Evolutionary conservation across 208 protist genomes (phyloP).

Genomic region (Leishmania guyanensis): DNA sequence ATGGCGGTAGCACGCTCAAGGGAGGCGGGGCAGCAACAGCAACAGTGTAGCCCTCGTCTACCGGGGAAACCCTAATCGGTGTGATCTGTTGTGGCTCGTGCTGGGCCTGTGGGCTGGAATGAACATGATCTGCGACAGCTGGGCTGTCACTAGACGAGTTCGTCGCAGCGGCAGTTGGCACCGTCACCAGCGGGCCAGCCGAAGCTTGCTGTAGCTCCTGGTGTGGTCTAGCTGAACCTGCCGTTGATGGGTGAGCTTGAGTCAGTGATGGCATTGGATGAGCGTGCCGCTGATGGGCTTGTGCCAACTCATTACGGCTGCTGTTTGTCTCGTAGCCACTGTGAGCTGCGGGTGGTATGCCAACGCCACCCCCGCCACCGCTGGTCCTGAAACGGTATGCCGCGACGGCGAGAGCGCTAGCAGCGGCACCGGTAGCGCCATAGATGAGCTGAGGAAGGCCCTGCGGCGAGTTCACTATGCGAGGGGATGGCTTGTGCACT

Average conservation of each 20-base stretch:
- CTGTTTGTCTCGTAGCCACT: neutral
- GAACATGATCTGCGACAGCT: neutral
- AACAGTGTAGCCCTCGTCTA: neutral
- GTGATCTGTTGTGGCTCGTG: neutral
- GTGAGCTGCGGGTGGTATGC: neutral
- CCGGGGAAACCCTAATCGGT: neutral
- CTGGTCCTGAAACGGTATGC: neutral
- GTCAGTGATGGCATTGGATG: neutral
- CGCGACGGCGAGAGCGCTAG: neutral
- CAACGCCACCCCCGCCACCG: neutral
- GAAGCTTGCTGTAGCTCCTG: neutral
- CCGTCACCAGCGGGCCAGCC: neutral
- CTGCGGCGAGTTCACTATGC: conserved; percentile 13
- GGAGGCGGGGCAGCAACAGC: neutral
- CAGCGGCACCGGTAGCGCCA: neutral
- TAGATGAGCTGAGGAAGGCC: conserved; percentile 6
- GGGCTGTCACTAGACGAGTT: neutral
- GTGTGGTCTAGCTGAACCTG: neutral
- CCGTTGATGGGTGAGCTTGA: neutral
- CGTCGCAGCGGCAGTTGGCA: neutral
- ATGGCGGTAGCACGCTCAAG: conserved; percentile 12
- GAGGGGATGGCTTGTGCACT: conserved; percentile 4
- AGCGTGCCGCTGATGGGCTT: neutral
- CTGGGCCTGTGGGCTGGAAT: neutral
- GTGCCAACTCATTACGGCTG: neutral